Evolutionary conservation across 108 stramenopile genomes (phyloP), one percentile per base, ranked within the genome.

Genomic region (Fragilaria crotonensis): DNA sequence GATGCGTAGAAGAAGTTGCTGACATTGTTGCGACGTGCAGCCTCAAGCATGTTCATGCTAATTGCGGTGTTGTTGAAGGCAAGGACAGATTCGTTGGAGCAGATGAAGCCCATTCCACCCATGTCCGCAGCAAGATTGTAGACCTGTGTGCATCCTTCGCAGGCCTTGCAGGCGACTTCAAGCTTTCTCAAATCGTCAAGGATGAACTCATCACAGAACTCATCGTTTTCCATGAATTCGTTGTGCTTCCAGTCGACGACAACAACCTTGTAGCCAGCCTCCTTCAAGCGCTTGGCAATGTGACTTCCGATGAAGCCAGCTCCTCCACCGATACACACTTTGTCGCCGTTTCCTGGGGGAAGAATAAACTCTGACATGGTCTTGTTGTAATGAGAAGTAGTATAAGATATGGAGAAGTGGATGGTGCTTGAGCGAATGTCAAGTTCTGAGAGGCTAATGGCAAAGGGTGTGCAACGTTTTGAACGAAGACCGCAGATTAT

Each of bases 51-150:
- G 73, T 98, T 98, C 87, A 96, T 95, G 63, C 84, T 87, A 54
- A 98, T 96, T 75, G 96, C 93, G 36, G 98, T 98, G 85, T 98
- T 98, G 85, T 97, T 98, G 87, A 95, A 98, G 45, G 89, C 71
- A 48, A 98, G 64, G 48, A 98, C 98, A 19, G 83, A 86, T 63
- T 98, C 95, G 76, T 98, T 98, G 62, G 89, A 91, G 45, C 87
- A 90, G 56, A 98, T 98, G 64, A 98, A 98, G 29, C 98, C 98
- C 98, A 98, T 98, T 22, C 98, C 98, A 9, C 98, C 98, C 98
- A 98, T 98, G 64, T 98, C 98, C n/a, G 98, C 98, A 44, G 98
- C 98, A 46, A 98, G 76, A 67, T 98, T 98, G 94, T 97, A 98
- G 21, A 97, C 95, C 61, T 97, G 92, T 30, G 85, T 55, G 66